A percentile compares a stretch with the other conserved stretches of the same genome.
Conservation (phyloP, 805 yeast genomes). For the Komagataella populi region DNA sequence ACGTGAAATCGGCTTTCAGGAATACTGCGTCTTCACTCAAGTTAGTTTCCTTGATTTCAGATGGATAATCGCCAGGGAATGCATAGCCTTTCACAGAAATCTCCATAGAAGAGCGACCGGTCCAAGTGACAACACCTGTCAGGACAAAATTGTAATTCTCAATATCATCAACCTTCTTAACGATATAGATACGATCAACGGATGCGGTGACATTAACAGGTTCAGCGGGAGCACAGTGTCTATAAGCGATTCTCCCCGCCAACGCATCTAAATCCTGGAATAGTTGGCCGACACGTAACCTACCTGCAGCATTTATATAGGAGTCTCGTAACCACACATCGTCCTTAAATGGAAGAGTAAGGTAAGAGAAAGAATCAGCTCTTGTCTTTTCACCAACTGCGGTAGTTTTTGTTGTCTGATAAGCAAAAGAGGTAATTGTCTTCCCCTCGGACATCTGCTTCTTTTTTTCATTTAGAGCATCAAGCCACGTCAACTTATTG, state of each 20-base stretch:
- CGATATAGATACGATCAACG: slow-evolving; percentile 82
- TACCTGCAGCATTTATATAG: slow-evolving; percentile 83
- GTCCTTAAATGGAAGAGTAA: slow-evolving; percentile 70
- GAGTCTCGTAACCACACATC: slow-evolving; percentile 76
- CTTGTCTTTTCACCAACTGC: slow-evolving; percentile 62
- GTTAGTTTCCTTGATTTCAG: slow-evolving; percentile 36
- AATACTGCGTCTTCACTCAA: slow-evolving; percentile 60
- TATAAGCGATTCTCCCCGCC: slow-evolving; percentile 87
- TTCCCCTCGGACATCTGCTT: slow-evolving; percentile 64
- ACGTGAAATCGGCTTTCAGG: slow-evolving; percentile 83
- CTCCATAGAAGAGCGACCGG: slow-evolving; percentile 93
- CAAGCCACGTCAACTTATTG: slow-evolving; percentile 69
- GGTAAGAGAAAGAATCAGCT: slow-evolving; percentile 59
- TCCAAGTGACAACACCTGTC: slow-evolving; percentile 90
- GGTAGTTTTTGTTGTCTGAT: slow-evolving; percentile 59
- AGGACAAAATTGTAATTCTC: slow-evolving; percentile 61
- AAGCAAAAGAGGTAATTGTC: slow-evolving; percentile 54
- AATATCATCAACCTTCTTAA: slow-evolving; percentile 72
- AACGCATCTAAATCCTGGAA: slow-evolving; percentile 90
- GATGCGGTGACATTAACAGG: slow-evolving; percentile 95
- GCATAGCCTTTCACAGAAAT: slow-evolving; percentile 84
- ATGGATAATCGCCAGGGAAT: slow-evolving; percentile 41
- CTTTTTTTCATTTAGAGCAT: slow-evolving; percentile 64
- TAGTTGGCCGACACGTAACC: slow-evolving; percentile 82
- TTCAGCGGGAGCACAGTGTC: slow-evolving; percentile 89